Conservation (phyloP, 331 rosid genomes). For the Dryas integrifolia region DNA sequence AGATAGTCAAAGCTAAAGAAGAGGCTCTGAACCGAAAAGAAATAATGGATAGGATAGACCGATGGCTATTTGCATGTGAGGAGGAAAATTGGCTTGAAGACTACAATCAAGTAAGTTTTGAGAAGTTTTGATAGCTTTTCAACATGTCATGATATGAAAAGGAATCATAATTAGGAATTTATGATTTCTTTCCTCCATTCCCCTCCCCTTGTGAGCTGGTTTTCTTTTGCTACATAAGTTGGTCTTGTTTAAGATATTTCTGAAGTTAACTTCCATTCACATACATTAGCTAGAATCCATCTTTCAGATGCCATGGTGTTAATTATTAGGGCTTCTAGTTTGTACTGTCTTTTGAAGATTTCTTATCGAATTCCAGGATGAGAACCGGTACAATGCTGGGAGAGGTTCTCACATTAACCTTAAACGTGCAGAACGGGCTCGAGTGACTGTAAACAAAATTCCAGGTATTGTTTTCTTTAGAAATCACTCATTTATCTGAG, state of each 20-base stretch:
- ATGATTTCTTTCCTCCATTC: not conserved
- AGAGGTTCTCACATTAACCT: conserved; percentile 92
- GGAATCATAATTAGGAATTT: not conserved
- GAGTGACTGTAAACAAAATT: conserved; percentile 76
- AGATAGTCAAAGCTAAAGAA: conserved; percentile 67
- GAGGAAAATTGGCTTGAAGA: conserved; percentile 98
- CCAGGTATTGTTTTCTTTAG: conserved; percentile 62
- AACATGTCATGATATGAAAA: conserved; percentile 10
- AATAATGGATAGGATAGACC: conserved; percentile 77
- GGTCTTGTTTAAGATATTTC: not conserved
- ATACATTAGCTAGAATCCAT: not conserved
- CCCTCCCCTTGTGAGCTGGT: too few relatives aligned
- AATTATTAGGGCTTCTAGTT: conserved; percentile 25
- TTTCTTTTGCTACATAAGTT: not conserved
- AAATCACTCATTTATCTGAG: conserved; percentile 1
- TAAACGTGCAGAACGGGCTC: conserved; percentile 94
- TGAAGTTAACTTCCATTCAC: not conserved
- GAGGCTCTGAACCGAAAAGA: conserved; percentile 90
- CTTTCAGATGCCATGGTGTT: not conserved
- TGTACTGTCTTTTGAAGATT: conserved; percentile 22
- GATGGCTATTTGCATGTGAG: conserved; percentile 91
- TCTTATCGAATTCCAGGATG: conserved; percentile 57
- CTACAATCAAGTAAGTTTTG: conserved; percentile 73
- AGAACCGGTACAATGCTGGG: conserved; percentile 82
- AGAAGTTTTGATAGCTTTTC: conserved; percentile 10